These are phyloP conservation scores for Camellia granthamiana DNA, from an alignment of 148 eudicot species.

Conservation along the genomic window DNA sequence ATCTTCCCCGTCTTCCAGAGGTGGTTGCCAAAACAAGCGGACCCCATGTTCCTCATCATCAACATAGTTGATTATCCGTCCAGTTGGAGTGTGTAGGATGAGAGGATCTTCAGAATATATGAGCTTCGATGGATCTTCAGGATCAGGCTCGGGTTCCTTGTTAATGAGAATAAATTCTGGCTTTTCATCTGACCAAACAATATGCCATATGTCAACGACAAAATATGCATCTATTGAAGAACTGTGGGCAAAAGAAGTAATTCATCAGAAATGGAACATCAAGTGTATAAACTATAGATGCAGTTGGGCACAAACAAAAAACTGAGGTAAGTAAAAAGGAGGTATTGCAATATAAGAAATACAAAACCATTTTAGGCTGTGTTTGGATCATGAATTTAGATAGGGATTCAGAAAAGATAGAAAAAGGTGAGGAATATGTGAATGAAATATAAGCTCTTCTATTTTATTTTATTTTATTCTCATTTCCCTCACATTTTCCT, in stretches of 20 bases:
- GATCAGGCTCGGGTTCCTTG: conserved; percentile 89
- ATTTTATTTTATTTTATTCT: too few species aligned
- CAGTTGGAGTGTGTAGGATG: conserved; percentile 83
- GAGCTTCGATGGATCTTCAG: conserved; percentile 75
- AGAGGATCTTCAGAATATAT: conserved; percentile 75
- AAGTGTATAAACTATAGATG: background rate
- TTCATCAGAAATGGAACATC: background rate
- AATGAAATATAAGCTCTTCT: too few species aligned
- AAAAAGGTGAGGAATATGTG: too few species aligned
- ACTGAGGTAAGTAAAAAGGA: background rate
- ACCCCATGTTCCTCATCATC: conserved; percentile 87
- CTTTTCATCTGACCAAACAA: conserved; percentile 42
- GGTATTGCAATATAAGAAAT: background rate
- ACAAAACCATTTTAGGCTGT: background rate
- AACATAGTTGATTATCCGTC: conserved; percentile 65
- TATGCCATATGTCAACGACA: background rate
- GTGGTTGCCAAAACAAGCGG: conserved; percentile 88
- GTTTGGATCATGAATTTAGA: background rate
- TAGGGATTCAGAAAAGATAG: too few species aligned
- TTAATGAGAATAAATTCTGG: conserved; percentile 77
- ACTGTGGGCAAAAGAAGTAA: background rate
- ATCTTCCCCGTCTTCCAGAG: conserved; percentile 57
- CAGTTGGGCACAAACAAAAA: background rate
- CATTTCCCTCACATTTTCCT: background rate
- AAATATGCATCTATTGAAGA: background rate